Evolutionary conservation across 257 asterid genomes (phyloP), one percentile per base, ranked within the genome.

Genomic region (Cinchona pubescens): DNA sequence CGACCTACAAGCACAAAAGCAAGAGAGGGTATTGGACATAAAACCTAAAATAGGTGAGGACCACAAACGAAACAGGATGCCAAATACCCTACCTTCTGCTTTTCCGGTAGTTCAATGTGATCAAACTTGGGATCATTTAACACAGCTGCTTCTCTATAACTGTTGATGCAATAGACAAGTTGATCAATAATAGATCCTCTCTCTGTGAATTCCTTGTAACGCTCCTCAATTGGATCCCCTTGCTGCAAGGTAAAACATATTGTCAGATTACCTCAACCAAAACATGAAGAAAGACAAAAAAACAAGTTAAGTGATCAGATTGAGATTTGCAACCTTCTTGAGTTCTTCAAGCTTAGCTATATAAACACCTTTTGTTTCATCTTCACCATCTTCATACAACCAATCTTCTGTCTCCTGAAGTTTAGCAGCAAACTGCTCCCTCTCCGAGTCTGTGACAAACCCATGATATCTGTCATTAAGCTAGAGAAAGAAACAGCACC

Each of bases 381-480:
- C 99, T 81, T 92, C 99, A 0, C 99, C 99, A 61, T 90, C 99
- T 76, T 95, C 98, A 27, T 95, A 95, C 72, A 95, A 81, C 99
- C 99, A 95, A 81, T 95, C 97, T 82, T 95, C 99, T 25, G 87
- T 92, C 86, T 88, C 94, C 88, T 95, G 99, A 43, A 92, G 97
- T 81, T 65, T 83, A 62, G 86, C 80, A 55, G 88, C 86, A 37
- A 95, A 80, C 76, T 84, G 93, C 72, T 90, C 97, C 81, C 87
- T 90, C 75, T 91, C 99, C 2, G 89, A 46, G 5, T 95, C 99
- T n/a, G 74, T 77, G 3, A 88, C 89, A 29, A 88, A 92, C 71
- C 85, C 96, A 7, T 81, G 86, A 81, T 90, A 92, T 86, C 87
- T 88, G 78, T 90, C 97, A 45, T 82, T 62, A 35, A 94, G 98